Evolutionary conservation across 2,329 filamentous ascomycete species (phyloP), one percentile per base, ranked within the genome.

Genomic region (Onygenales sp.): DNA sequence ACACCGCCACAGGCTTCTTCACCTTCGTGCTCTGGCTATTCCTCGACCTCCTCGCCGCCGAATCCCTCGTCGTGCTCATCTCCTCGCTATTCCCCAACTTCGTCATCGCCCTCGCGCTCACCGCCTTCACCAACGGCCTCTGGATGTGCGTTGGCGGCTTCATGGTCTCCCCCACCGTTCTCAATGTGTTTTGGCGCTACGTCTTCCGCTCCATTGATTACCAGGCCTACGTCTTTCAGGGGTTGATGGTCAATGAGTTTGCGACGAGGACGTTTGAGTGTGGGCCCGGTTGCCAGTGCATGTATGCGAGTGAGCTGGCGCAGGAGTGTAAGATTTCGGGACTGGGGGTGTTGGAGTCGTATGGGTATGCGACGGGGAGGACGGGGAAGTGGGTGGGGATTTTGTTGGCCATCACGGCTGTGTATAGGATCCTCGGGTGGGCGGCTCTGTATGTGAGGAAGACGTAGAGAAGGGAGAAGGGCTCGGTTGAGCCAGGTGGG

Each of bases 241-340:
- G 87, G 11, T 93, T 95, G 89, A 93, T 94, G 87, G 83, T 92
- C 51, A 94, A 93, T 63, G 87, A 95, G 71, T 93, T 95, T 66
- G 73, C 74, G 1, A 59, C 78, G 14, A 75, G 87, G 11, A 77
- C 73, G 2, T 94, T 87, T 66, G 66, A 70, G 3, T 92, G 87
- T 64, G 70, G 75, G 57, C 56, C 64, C 0, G 69, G 68, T 0
- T 89, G 82, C 60, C 76, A 77, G 42, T 94, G 89, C 72, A 85
- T 88, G 80, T 93, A 85, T 67, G 69, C 77, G 39, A 85, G 79
- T 5, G 75, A 78, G 57, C 65, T 90, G 54, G 78, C 78, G 42
- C 64, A 73, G 35, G 69, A 86, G 65, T 90, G 89, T 63, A 72
- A 81, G 67, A 88, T 93, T 59, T 77, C 79, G 2, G 89, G 89